These are phyloP conservation scores for Leishmania gerbilli DNA, from an alignment of 208 protist species.

Conservation along the genomic window DNA sequence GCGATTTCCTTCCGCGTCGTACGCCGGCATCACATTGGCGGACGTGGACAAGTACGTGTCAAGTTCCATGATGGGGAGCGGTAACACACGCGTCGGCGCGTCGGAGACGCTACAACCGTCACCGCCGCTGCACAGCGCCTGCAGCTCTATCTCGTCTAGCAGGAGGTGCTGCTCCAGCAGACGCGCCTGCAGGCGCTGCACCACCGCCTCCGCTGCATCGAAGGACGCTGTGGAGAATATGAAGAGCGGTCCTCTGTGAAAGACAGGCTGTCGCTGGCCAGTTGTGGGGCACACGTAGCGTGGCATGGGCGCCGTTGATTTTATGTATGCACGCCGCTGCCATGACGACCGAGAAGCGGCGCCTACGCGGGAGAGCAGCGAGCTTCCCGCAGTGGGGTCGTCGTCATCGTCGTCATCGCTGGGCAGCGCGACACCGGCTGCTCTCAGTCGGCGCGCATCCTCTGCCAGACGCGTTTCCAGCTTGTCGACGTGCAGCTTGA, in stretches of 20 bases:
- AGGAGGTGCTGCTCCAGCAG: conserved; percentile 22
- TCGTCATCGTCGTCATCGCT: conserved; percentile 4
- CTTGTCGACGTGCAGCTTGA: conserved; percentile 22
- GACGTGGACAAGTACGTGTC: conserved; percentile 34
- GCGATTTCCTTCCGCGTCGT: conserved; percentile 12
- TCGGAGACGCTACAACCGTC: not conserved
- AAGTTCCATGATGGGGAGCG: conserved; percentile 33
- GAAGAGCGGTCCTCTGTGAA: conserved; percentile 15
- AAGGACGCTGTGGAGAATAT: conserved; percentile 44
- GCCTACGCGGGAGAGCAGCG: not conserved
- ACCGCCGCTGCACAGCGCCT: conserved; percentile 1
- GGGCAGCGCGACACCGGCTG: not conserved
- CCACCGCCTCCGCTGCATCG: conserved; percentile 22
- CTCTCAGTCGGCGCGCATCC: conserved; percentile 19
- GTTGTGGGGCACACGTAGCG: not conserved
- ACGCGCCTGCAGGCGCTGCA: conserved; percentile 25
- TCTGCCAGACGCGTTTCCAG: conserved; percentile 22
- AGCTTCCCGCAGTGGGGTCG: not conserved
- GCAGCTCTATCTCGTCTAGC: conserved; percentile 7
- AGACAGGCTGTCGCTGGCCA: not conserved
- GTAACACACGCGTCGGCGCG: conserved; percentile 6
- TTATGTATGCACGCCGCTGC: not conserved
- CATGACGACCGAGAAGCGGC: not conserved
- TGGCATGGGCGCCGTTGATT: not conserved
- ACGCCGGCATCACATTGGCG: conserved; percentile 22